Percentiles rank a stretch among this genome's conserved stretches.
Conservation (phyloP, 805 yeast genomes). For the Saccharomycopsis sp. region DNA sequence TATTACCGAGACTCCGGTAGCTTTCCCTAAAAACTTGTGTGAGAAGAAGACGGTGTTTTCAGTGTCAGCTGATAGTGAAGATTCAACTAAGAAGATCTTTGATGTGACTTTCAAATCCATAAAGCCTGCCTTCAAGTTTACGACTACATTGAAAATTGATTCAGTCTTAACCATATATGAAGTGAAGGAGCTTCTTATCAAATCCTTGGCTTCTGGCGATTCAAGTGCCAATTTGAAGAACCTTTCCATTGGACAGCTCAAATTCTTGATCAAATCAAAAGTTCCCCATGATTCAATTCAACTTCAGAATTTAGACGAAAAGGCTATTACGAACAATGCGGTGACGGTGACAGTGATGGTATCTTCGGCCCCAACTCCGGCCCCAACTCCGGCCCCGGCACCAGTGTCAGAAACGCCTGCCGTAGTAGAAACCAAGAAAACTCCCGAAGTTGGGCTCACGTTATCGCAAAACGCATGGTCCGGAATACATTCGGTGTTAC, state of each 20-base stretch:
- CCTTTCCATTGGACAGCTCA: conserved; percentile 7
- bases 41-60: conserved; percentile 9
- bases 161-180: conserved; percentile 14
- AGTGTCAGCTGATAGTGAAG: background rate
- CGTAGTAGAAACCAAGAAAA: background rate
- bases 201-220: conserved; percentile 1
- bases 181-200: conserved; percentile 13
- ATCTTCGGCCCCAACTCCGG: background rate
- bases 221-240: background rate
- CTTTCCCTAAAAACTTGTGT: conserved; percentile 8
- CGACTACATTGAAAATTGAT: conserved; percentile 3
- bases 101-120: conserved; percentile 16
- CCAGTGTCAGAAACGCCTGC: background rate
- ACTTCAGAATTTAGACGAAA: conserved; percentile 8
- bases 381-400: background rate
- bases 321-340: conserved; percentile 2
- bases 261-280: conserved; percentile 19
- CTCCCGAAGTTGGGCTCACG: background rate
- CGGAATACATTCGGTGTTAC: conserved; percentile 5
- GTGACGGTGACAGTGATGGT: conserved; percentile 16
- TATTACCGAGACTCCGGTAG: conserved; percentile 11
- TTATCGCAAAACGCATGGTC: conserved; percentile 11
- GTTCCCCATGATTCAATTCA: conserved; percentile 15
- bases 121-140: conserved; percentile 19
- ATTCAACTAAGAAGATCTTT: background rate